Conservation (phyloP, 768 basidiomycete species). For the Kondoa subrosea region DNA sequence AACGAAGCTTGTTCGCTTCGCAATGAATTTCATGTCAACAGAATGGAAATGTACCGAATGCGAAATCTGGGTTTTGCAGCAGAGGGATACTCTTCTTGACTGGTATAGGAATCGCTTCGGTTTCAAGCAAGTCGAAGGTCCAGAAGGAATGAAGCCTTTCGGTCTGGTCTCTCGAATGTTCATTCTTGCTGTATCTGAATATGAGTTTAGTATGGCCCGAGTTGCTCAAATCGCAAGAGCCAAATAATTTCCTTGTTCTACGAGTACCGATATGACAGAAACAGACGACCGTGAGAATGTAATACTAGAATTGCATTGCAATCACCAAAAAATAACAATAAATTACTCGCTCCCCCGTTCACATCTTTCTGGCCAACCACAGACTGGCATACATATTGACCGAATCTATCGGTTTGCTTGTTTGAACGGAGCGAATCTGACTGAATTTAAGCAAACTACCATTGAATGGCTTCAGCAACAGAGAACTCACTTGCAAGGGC, state of each 20-base stretch:
- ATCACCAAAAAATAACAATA: not conserved
- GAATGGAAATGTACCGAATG: not conserved
- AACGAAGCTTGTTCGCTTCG: not conserved
- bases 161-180: not conserved
- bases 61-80: not conserved
- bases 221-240: not conserved
- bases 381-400: conserved; percentile 45
- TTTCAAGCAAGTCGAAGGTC: not conserved
- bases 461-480: not conserved
- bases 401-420: conserved; percentile 42
- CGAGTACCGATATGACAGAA: not conserved
- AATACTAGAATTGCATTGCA: too few relatives aligned
- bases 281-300: too few relatives aligned
- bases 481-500: not conserved
- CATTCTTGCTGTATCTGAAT: not conserved
- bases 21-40: not conserved
- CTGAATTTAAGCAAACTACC: not conserved
- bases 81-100: not conserved
- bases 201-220: not conserved
- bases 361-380: not conserved
- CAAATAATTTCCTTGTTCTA: not conserved
- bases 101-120: not conserved
- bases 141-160: not conserved
- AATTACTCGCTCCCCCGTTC: too few relatives aligned
- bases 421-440: conserved; percentile 36